Conservation (phyloP, 192 early-diverging fungal species). For the Backusella liffmaniae region DNA sequence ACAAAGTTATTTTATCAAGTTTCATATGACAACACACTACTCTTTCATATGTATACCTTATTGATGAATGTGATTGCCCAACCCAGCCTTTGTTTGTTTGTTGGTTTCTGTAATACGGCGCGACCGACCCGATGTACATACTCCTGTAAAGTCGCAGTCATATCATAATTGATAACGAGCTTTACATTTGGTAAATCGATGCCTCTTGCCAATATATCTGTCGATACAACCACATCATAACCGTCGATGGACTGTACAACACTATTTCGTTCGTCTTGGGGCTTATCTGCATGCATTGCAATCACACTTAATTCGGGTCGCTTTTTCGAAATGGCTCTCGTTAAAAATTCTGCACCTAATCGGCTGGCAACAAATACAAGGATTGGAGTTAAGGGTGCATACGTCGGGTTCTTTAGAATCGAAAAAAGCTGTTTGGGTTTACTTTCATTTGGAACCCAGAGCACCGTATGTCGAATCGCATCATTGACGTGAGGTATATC, state of each 20-base stretch:
- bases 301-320: conserved; percentile 25
- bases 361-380: conserved; percentile 56
- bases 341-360: conserved; percentile 51
- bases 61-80: conserved; percentile 63
- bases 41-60: conserved; percentile 25
- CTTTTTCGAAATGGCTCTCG: conserved; percentile 42
- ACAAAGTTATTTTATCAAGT: neutral
- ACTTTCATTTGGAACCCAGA: conserved; percentile 56
- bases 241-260: conserved; percentile 36
- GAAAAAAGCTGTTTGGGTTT: conserved; percentile 57
- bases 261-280: conserved; percentile 40
- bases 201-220: conserved; percentile 53
- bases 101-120: conserved; percentile 32
- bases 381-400: conserved; percentile 47
- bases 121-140: conserved; percentile 58
- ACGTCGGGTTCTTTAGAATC: conserved; percentile 50
- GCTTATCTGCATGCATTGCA: conserved; percentile 52
- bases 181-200: conserved; percentile 46
- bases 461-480: conserved; percentile 50
- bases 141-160: conserved; percentile 54
- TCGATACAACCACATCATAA: conserved; percentile 47
- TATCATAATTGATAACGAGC: conserved; percentile 58
- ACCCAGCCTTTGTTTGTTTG: conserved; percentile 28
- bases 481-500: conserved; percentile 12
- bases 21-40: neutral